Evolutionary conservation across 1,284 basidiomycete genomes (phyloP), one percentile per base, ranked within the genome.

Genomic region (Phaffia rhodozyma): DNA sequence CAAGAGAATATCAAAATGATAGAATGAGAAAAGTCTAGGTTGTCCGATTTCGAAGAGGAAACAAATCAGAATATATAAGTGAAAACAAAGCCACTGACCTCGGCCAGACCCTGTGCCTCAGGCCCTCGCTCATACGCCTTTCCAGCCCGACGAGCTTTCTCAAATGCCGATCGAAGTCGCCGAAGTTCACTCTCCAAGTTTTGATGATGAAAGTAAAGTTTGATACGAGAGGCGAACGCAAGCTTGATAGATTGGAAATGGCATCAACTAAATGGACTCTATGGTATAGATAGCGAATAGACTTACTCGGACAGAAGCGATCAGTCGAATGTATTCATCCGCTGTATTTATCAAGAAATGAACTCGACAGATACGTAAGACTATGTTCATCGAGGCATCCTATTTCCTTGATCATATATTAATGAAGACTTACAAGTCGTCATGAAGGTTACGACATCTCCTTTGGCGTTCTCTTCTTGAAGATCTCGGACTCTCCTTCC

Each of bases 321-420:
- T 91, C 58, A 97, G 80, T 54, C 94, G 82, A 32, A 91, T 84
- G 73, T 97, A 97, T 75, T 97, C 93, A 72, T 97, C 91, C 54
- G 84, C 87, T 80, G 75, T 69, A 66, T 43, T n/a, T 13, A 61
- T 63, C 43, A 32, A 30, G 49, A 29, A 29, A 25, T 20, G 50
- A 6, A 50, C 23, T n/a, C 27, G 52, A 43, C 13, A 43, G 13
- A 43, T 43, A 34, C 9, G 38, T 43, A 7, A 43, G 13, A 43
- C 38, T 43, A 7, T 2, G 38, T 16, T 43, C 2, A 11, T 43
- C 38, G 16, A 43, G 16, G 16, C 6, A 43, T 11, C 16, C 16
- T 16, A 16, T 43, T 43, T 11, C 38, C 38, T 43, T 9, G 32
- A 43, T 11, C 7, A 30, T 48, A 51, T 30, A 32, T 47, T 9